Evolutionary conservation across 805 yeast species (phyloP).

Genomic region (Candida saitoana): DNA sequence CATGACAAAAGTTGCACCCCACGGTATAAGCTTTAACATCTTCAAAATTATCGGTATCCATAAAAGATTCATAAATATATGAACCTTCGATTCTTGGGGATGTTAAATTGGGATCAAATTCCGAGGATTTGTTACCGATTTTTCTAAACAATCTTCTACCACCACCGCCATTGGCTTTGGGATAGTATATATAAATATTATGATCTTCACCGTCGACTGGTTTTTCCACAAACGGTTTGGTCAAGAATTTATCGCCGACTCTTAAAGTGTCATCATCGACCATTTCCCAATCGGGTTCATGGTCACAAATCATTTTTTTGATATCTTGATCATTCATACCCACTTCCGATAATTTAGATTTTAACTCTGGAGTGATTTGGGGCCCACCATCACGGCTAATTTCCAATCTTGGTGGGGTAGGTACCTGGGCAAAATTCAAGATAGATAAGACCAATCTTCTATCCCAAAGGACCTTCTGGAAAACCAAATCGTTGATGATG

Average conservation of each 20-base stretch:
- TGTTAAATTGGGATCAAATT: constrained; percentile 77
- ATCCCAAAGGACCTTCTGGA: constrained; percentile 98
- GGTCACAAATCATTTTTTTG: constrained; percentile 55
- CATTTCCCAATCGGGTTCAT: constrained; percentile 85
- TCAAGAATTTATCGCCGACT: constrained; percentile 67
- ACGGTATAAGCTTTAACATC: constrained; percentile 99
- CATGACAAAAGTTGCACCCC: constrained; percentile 88
- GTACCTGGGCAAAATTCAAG: constrained; percentile 75
- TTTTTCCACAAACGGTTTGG: constrained; percentile 94
- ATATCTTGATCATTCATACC: constrained; percentile 45
- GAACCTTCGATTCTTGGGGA: constrained; percentile 86
- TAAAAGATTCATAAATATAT: constrained; percentile 85
- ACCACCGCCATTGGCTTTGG: constrained; percentile 90
- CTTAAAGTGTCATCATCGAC: constrained; percentile 69
- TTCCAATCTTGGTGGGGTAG: constrained; percentile 84
- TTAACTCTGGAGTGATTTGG: constrained; percentile 56
- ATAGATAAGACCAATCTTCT: constrained; percentile 80
- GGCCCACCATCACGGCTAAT: constrained; percentile 98
- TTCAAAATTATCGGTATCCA: constrained; percentile 97
- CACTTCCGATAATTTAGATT: constrained; percentile 40
- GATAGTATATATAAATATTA: constrained; percentile 89
- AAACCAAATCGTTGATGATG: constrained; percentile 77
- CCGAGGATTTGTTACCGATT: constrained; percentile 95
- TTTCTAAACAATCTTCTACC: constrained; percentile 92
- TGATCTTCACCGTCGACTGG: constrained; percentile 99